Evolutionary conservation across 2,329 filamentous ascomycete genomes (phyloP), one percentile per base, ranked within the genome.

Genomic region (Diaporthe nobilis): DNA sequence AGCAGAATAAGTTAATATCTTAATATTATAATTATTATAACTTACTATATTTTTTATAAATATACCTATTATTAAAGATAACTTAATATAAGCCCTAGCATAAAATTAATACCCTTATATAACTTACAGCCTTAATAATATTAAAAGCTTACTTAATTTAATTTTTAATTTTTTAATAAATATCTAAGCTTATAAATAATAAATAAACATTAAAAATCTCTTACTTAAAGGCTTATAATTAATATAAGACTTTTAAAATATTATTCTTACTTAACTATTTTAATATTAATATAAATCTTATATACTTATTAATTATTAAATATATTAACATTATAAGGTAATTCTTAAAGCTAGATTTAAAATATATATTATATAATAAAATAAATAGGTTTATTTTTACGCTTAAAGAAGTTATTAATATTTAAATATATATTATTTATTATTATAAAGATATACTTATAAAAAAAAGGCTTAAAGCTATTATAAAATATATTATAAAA

Each of bases 191-290:
- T 10, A 22, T n/a, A 8, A 6, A 49, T n/a, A n/a, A 49, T 7
- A n/a, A 49, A 1, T 49, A 49, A 10, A 0, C 0, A 2, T 1
- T 10, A 49, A 6, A 49, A 0, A 22, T 49, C 2, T 49, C 0
- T 49, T n/a, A 49, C 0, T 6, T 10, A n/a, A 49, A 49, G 7
- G 20, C 47, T 20, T 49, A 49, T n/a, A 49, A 8, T 6, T 49
- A 49, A n/a, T 49, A 49, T 49, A n/a, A 9, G 0, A 49, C 7
- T 7, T 49, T 49, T 49, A n/a, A 49, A 1, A 49, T 8, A 8
- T 49, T 49, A 49, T 6, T 49, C 2, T 17, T 9, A 49, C 1
- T 49, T 22, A 49, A 5, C 1, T 49, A 17, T 17, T 49, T 9
- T 49, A 22, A 49, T 49, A 22, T 49, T 22, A 9, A 49, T 22